Percentiles rank a stretch among this genome's conserved stretches.
Conservation (phyloP, 2,329 filamentous ascomycete species). For the Aureobasidium musti region DNA sequence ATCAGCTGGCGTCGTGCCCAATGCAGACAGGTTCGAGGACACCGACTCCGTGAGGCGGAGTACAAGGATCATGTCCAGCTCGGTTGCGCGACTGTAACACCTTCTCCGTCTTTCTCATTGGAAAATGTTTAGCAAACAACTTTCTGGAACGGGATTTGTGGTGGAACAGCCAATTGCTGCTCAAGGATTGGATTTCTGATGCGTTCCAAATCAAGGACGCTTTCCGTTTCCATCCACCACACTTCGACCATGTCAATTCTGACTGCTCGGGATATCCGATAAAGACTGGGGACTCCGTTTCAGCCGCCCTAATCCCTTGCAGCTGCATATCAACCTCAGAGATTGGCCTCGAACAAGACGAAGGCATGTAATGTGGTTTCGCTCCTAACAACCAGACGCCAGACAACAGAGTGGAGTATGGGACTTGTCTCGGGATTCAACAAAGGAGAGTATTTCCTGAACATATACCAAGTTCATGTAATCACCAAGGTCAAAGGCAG, state of each 20-base stretch:
- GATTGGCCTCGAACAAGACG: neutral
- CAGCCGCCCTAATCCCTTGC: neutral
- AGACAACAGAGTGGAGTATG: neutral
- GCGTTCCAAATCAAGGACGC: neutral
- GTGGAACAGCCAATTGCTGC: slow-evolving; percentile 14
- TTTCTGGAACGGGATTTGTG: neutral
- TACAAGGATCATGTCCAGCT: slow-evolving; percentile 6
- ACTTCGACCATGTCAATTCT: neutral
- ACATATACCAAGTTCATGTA: neutral
- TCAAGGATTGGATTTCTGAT: neutral
- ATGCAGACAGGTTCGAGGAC: slow-evolving; percentile 2
- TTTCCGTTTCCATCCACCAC: neutral
- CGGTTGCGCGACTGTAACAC: slow-evolving; percentile 1
- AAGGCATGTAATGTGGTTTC: neutral
- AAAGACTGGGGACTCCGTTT: neutral
- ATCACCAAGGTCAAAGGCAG: neutral
- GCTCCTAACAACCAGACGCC: neutral
- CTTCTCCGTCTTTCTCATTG: neutral
- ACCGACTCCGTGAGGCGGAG: slow-evolving; percentile 4
- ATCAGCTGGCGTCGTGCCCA: slow-evolving; percentile 17
- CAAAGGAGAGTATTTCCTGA: neutral
- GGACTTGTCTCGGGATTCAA: neutral
- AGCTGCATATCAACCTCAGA: neutral
- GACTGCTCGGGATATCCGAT: neutral
- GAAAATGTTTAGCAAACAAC: neutral